These are phyloP conservation scores for Scheffersomyces illinoinensis DNA, from an alignment of 1,139 yeast species.

Conservation along the genomic window DNA sequence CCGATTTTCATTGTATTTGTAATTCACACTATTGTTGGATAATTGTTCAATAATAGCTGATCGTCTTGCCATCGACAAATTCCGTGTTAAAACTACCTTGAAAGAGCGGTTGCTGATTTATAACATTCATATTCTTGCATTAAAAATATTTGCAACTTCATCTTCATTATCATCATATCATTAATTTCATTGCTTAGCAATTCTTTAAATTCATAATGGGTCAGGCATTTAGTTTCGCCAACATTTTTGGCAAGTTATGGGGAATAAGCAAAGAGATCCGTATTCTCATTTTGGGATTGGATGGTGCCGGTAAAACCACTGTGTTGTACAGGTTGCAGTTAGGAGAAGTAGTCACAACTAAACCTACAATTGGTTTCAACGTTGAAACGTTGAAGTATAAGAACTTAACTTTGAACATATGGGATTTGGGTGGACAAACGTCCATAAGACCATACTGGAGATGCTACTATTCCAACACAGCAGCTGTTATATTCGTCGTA, in stretches of 20 bases:
- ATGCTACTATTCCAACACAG: slow-evolving; percentile 93
- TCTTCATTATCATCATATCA: not conserved
- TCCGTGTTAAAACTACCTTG: not conserved
- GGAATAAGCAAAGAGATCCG: slow-evolving; percentile 89
- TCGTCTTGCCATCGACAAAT: not conserved
- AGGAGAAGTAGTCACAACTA: slow-evolving; percentile 93
- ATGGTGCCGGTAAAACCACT: slow-evolving; percentile 98
- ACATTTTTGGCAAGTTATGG: slow-evolving; percentile 85
- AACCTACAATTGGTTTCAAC: slow-evolving; percentile 93
- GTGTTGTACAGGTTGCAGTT: slow-evolving; percentile 86
- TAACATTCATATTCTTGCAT: not conserved
- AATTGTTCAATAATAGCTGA: too few species aligned
- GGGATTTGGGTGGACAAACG: slow-evolving; percentile 98
- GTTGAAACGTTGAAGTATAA: slow-evolving; percentile 92
- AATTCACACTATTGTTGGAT: not conserved
- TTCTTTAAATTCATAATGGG: slow-evolving; percentile 52
- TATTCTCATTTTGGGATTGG: slow-evolving; percentile 87
- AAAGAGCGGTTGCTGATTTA: not conserved
- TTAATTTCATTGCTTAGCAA: not conserved
- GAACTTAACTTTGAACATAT: slow-evolving; percentile 81
- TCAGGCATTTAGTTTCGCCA: slow-evolving; percentile 71
- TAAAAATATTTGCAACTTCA: not conserved
- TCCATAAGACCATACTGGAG: slow-evolving; percentile 98
- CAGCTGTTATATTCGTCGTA: slow-evolving; percentile 94
- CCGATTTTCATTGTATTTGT: not conserved